These are phyloP conservation scores for Sphagnurus paluster DNA, from an alignment of 1,284 basidiomycete species.

Conservation along the genomic window DNA sequence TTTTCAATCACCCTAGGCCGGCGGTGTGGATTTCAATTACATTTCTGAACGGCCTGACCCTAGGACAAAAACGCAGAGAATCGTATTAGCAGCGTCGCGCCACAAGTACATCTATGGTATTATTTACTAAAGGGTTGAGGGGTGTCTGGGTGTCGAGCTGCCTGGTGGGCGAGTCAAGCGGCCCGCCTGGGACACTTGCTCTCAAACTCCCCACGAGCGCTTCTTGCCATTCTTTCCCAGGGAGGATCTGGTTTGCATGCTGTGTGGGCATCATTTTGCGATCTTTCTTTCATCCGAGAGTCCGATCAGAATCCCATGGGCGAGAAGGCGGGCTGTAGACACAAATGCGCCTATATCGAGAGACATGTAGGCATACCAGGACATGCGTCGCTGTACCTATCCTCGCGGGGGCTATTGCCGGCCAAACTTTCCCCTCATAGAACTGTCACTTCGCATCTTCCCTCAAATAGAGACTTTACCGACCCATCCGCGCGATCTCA, in stretches of 20 bases:
- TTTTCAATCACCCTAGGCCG: background rate
- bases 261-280: conserved; percentile 16
- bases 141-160: too few species aligned
- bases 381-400: conserved; percentile 20
- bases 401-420: conserved; percentile 21
- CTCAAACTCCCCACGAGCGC: conserved; percentile 8
- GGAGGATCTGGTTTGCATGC: conserved; percentile 15
- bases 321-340: conserved; percentile 23
- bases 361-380: conserved; percentile 16
- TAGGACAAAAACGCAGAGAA: background rate
- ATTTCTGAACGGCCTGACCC: background rate
- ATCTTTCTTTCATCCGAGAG: conserved; percentile 17
- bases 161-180: too few species aligned
- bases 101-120: too few species aligned
- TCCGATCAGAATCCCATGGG: conserved; percentile 30
- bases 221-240: conserved; percentile 20
- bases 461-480: conserved; percentile 26
- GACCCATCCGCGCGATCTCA: conserved; percentile 26
- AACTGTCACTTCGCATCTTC: conserved; percentile 26
- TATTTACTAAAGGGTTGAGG: too few species aligned
- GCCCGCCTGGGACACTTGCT: too few species aligned
- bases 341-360: conserved; percentile 21
- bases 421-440: conserved; percentile 23
- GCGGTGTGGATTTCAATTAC: background rate
- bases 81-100: conserved; percentile 2